Base-by-base conservation (phyloP, 257 asterid species). In the Lantana camara region DNA sequence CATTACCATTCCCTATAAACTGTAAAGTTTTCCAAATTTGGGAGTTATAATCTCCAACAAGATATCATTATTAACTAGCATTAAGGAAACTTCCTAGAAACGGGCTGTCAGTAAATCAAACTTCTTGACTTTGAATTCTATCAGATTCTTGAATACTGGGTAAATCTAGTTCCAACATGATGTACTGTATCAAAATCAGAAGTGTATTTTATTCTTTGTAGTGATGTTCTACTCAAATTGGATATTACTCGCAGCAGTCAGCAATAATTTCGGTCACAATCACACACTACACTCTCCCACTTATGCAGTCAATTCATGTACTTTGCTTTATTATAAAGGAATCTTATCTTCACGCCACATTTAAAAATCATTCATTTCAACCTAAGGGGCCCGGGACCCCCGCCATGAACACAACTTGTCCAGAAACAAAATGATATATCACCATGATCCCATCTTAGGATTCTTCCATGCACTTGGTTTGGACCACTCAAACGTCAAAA, bases 381-480 rank as follows among this genome's bases (percentile, higher is more conserved):
- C 10, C 17, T 57, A 44, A 66, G 79, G 67, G 9, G 71, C 80
- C 27, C 53, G n/a, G n/a, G n/a, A n/a, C n/a, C n/a, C n/a, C n/a
- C n/a, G n/a, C n/a, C n/a, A n/a, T n/a, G n/a, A n/a, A n/a, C n/a
- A n/a, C n/a, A n/a, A n/a, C n/a, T n/a, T n/a, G n/a, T n/a, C n/a
- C n/a, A n/a, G n/a, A n/a, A n/a, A n/a, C n/a, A n/a, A n/a, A n/a
- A 12, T 24, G 64, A 54, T 32, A 63, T 72, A 66, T 29, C 57
- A 38, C n/a, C n/a, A 0, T 21, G 13, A n/a, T n/a, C n/a, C n/a
- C n/a, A n/a, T n/a, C n/a, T n/a, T n/a, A n/a, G n/a, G n/a, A n/a
- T n/a, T n/a, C n/a, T n/a, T n/a, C n/a, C n/a, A n/a, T n/a, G n/a
- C n/a, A n/a, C n/a, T n/a, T n/a, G n/a, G n/a, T n/a, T n/a, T n/a